phyloP scores from a whole-genome alignment of 495 filamentous ascomycete genomes.

The Aspergillus olivimuriae region DNA sequence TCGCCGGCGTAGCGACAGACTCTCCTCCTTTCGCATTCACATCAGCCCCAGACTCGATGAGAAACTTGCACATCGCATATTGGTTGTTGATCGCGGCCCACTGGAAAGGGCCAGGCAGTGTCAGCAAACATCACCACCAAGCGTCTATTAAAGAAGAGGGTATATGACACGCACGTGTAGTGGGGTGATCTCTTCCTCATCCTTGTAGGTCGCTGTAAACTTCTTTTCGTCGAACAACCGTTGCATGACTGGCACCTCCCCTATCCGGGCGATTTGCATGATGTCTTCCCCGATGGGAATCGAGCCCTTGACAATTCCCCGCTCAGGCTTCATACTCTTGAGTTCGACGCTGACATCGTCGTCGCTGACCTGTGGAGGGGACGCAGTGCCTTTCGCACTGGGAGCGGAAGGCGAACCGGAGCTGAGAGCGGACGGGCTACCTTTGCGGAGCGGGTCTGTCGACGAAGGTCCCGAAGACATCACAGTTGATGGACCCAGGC shows the following conservation, averaged over 20 bases:
- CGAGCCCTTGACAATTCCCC: constrained; percentile 29
- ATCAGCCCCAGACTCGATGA: constrained; percentile 81
- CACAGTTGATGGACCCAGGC: not conserved
- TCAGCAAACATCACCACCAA: not conserved
- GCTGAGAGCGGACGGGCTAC: constrained; percentile 18
- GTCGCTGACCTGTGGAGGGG: constrained; percentile 49
- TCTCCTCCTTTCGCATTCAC: constrained; percentile 95
- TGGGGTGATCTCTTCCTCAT: constrained; percentile 89
- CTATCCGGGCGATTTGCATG: constrained; percentile 88
- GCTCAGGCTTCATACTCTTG: constrained; percentile 50
- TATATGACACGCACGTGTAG: constrained; percentile 77
- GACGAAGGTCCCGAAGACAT: constrained; percentile 28
- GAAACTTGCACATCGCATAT: constrained; percentile 90
- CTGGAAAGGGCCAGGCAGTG: constrained; percentile 39
- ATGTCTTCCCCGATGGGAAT: constrained; percentile 73
- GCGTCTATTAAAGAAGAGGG: not conserved
- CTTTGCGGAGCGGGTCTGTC: constrained; percentile 20
- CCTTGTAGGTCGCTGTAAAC: constrained; percentile 70
- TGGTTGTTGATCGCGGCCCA: constrained; percentile 99
- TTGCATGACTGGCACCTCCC: constrained; percentile 81
- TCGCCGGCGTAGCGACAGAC: constrained; percentile 82
- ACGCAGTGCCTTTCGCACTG: constrained; percentile 51
- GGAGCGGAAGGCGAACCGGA: constrained; percentile 25
- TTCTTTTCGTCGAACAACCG: constrained; percentile 79
- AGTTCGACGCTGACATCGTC: constrained; percentile 60